phyloP scores from a whole-genome alignment of 2,329 filamentous ascomycete species.

The Lanzia echinophila region DNA sequence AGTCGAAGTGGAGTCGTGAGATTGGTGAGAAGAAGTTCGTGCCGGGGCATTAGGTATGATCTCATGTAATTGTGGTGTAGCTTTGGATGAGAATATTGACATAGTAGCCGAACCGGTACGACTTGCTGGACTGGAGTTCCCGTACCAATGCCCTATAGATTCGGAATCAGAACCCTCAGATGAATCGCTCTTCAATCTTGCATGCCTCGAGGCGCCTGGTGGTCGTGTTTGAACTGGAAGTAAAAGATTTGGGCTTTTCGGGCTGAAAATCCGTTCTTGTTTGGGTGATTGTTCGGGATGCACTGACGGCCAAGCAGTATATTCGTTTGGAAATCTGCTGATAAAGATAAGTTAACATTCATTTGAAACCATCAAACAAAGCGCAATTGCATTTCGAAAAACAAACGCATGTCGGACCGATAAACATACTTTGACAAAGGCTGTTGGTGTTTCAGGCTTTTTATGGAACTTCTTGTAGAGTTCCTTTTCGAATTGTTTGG shows the following conservation, averaged over 20 bases:
- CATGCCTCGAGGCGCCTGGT: conserved; percentile 24
- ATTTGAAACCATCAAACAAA: neutral
- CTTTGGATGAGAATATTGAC: conserved; percentile 31
- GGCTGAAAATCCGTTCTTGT: conserved; percentile 13
- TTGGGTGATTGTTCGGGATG: conserved; percentile 12
- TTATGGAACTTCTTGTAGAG: conserved; percentile 4
- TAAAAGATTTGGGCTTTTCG: conserved; percentile 20
- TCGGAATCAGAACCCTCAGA: conserved; percentile 24
- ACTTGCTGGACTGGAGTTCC: conserved; percentile 22
- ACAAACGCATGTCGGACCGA: neutral
- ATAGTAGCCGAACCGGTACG: conserved; percentile 26
- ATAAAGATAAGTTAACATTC: neutral
- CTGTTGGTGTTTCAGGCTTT: conserved; percentile 3
- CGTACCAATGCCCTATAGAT: conserved; percentile 26
- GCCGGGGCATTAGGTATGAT: conserved; percentile 18
- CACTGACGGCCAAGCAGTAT: conserved; percentile 19
- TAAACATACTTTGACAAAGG: conserved; percentile 10
- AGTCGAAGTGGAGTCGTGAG: conserved; percentile 23
- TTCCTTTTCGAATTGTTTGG: conserved; percentile 3
- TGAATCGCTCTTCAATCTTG: conserved; percentile 26
- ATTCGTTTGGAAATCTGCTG: conserved; percentile 22
- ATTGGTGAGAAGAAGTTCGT: conserved; percentile 24
- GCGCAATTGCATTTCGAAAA: neutral
- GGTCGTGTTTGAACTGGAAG: conserved; percentile 18
- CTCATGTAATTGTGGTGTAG: conserved; percentile 24